Base-by-base conservation (phyloP, 2,329 filamentous ascomycete genomes). In the Colletotrichum sojae region DNA sequence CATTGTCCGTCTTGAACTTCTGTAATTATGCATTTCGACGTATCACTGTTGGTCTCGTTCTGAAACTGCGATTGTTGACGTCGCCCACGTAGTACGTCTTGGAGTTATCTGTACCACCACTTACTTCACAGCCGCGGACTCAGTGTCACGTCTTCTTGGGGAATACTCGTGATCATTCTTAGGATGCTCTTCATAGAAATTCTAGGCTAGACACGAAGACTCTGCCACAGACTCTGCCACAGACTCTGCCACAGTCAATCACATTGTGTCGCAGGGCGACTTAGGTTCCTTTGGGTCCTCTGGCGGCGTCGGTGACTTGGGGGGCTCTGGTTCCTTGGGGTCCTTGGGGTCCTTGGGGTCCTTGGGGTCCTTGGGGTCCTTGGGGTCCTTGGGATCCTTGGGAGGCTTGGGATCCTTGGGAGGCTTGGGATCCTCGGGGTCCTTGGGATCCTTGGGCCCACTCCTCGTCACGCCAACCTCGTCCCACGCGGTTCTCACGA, bases 401-500 rank as follows among this genome's bases (percentile, higher is more conserved):
- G 45, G 27, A 8, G 6, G 6, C 27, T 43, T 12, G 2, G 13
- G 16, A 12, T 43, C 40, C 5, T 16, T 16, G 5, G 40, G 40
- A 13, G 9, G 10, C 40, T 55, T 27, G 2, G 48, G 48, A 5
- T 43, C 40, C 46, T 70, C 60, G 43, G 22, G 22, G 22, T 25
- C 22, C 40, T 55, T 27, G 18, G 48, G 48, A 5, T 43, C 40
- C 36, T 48, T 48, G 39, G 45, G 27, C 27, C 27, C 62, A 49
- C 65, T 65, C 18, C 61, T 49, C 13, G 61, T 67, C 27, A 87
- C 84, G 6, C 84, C 85, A 18, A 87, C 85, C 22, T 83, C 79
- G 48, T 75, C 78, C 85, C 84, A 87, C 6, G 84, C 83, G 61
- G 83, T 78, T 54, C 80, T 80, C 4, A 87, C 81, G 54, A 77